Evolutionary conservation across 2,329 filamentous ascomycete species (phyloP).

Genomic region (Cladosporium sp.): DNA sequence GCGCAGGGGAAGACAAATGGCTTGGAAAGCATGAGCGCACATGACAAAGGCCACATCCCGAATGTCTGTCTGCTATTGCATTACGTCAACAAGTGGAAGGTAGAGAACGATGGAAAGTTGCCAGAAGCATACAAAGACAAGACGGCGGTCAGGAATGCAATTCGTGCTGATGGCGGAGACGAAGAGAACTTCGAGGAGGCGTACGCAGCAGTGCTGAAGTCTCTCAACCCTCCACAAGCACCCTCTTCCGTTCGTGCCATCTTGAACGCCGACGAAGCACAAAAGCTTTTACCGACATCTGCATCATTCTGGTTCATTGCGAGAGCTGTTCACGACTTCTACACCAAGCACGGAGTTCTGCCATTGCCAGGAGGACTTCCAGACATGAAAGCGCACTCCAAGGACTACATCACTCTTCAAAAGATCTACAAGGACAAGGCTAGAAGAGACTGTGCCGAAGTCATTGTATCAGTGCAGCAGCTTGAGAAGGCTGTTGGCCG

Average conservation of each 20-base stretch:
- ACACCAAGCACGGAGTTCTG: slow-evolving; percentile 65
- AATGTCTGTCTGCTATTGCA: slow-evolving; percentile 79
- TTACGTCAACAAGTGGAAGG: slow-evolving; percentile 78
- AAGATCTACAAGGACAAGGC: slow-evolving; percentile 91
- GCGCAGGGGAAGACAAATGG: slow-evolving; percentile 62
- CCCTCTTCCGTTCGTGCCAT: slow-evolving; percentile 70
- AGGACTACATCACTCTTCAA: slow-evolving; percentile 83
- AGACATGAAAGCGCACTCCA: slow-evolving; percentile 95
- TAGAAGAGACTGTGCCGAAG: slow-evolving; percentile 69
- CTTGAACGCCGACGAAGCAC: slow-evolving; percentile 65
- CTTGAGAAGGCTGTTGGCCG: slow-evolving; percentile 49
- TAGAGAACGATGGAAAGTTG: slow-evolving; percentile 59
- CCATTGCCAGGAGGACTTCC: slow-evolving; percentile 84
- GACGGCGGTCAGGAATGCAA: slow-evolving; percentile 68
- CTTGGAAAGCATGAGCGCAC: slow-evolving; percentile 61
- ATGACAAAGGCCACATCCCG: slow-evolving; percentile 88
- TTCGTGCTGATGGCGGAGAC: slow-evolving; percentile 66
- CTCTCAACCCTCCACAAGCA: slow-evolving; percentile 65
- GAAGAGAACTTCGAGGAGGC: slow-evolving; percentile 99
- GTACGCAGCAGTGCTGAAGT: slow-evolving; percentile 78
- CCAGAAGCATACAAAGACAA: slow-evolving; percentile 83
- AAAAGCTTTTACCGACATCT: slow-evolving; percentile 42
- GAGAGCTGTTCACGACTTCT: slow-evolving; percentile 72
- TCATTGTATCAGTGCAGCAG: slow-evolving; percentile 60
- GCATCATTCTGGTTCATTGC: slow-evolving; percentile 87